Percentiles rank a stretch among this genome's conserved stretches.
phyloP scores from a whole-genome alignment of 1,139 yeast genomes.

The Hansenula anomala region DNA sequence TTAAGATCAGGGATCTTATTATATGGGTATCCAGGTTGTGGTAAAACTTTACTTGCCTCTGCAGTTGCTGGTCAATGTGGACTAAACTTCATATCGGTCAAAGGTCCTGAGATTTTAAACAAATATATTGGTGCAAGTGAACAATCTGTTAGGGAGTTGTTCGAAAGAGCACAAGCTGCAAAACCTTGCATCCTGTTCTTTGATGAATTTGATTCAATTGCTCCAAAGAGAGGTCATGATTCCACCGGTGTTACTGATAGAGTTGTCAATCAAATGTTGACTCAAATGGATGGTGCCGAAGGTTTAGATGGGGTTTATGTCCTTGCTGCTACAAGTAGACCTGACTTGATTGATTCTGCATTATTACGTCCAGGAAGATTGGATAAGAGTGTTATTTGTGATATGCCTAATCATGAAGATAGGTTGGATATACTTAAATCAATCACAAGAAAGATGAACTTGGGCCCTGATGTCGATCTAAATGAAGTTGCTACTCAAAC shows the following conservation, averaged over 20 bases:
- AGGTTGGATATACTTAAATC: constrained; percentile 69
- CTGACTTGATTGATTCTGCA: constrained; percentile 94
- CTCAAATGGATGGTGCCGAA: constrained; percentile 99
- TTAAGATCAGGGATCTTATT: constrained; percentile 84
- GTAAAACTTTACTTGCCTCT: constrained; percentile 87
- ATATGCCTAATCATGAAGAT: constrained; percentile 70
- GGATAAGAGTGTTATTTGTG: constrained; percentile 88
- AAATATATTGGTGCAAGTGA: constrained; percentile 98
- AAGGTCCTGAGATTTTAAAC: constrained; percentile 94
- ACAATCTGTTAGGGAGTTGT: constrained; percentile 87
- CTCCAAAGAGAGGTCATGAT: constrained; percentile 97
- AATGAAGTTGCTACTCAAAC: constrained; percentile 54
- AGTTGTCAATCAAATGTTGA: constrained; percentile 93
- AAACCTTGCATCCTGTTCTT: constrained; percentile 92
- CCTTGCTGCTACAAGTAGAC: constrained; percentile 92
- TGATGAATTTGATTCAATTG: constrained; percentile 96
- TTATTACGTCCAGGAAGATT: constrained; percentile 91
- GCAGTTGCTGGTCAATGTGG: constrained; percentile 97
- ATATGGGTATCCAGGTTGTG: constrained; percentile 98
- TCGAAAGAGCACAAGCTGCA: constrained; percentile 91
- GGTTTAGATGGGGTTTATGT: constrained; percentile 97
- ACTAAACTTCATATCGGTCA: constrained; percentile 84
- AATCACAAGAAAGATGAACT: constrained; percentile 52
- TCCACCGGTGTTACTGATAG: constrained; percentile 97
- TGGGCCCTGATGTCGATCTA: constrained; percentile 47